Percentiles rank a stretch among this genome's conserved stretches.
These are phyloP conservation scores for Herpetomonas tarakana DNA, from an alignment of 208 protist genomes.

Conservation along the genomic window DNA sequence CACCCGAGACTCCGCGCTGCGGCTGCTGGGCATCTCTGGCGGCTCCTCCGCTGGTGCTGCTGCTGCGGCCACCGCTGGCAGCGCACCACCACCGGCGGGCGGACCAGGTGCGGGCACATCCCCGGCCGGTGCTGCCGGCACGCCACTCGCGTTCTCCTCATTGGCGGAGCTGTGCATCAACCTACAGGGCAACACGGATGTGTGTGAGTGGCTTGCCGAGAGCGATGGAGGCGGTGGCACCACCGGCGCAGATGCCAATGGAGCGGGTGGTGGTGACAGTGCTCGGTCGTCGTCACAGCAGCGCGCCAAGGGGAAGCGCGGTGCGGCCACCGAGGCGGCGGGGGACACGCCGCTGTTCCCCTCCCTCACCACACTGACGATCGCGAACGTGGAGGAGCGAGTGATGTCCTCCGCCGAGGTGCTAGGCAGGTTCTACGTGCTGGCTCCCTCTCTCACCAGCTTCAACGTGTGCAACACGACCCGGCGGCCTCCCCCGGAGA, in stretches of 20 bases:
- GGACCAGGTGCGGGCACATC: background rate
- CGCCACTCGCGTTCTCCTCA: conserved; percentile 17
- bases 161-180: conserved; percentile 71
- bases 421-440: conserved; percentile 21
- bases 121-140: no score
- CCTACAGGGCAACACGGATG: conserved; percentile 27
- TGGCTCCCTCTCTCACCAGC: conserved; percentile 47
- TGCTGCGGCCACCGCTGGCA: background rate
- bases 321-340: conserved; percentile 11
- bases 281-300: background rate
- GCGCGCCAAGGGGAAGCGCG: conserved; percentile 12
- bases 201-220: conserved; percentile 19
- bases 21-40: conserved; percentile 30
- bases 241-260: conserved; percentile 1
- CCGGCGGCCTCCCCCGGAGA: conserved; percentile 22
- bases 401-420: conserved; percentile 34
- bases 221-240: background rate
- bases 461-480: conserved; percentile 73
- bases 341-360: conserved; percentile 32
- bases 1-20: conserved; percentile 16
- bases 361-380: conserved; percentile 40
- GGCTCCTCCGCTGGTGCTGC: background rate
- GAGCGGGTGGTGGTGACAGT: conserved; percentile 8
- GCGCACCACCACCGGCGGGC: background rate
- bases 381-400: conserved; percentile 56